Evolutionary conservation across 805 yeast genomes (phyloP), one percentile per base, ranked within the genome.

Genomic region (Wickerhamiella occidentalis): DNA sequence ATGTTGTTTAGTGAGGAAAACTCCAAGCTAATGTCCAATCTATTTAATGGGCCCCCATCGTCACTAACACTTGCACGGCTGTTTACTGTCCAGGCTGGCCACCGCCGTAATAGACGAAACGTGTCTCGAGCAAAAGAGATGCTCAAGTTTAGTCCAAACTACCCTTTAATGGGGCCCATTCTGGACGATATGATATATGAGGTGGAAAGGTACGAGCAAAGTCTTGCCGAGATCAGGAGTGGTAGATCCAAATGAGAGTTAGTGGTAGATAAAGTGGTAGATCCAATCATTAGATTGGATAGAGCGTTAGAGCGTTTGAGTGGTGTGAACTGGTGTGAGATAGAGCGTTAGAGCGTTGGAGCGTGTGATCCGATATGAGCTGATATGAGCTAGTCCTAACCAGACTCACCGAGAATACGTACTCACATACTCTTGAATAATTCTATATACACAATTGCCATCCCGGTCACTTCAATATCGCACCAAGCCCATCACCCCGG

Each of bases 31-130:
- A 13, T 21, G 17, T 6, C 51, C 47, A 41, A 49, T n/a, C 40
- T 56, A 17, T 48, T 53, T n/a, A 53, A 57, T 17, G 18, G 48
- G 1, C 51, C 57, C 11, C 22, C 21, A 4, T 35, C 53, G 13
- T 48, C 57, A 3, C 40, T 60, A 38, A 59, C 63, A 11, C 51
- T 53, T n/a, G 55, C 56, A 9, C 49, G 62, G 7, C 59, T 60
- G 51, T 51, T 52, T 18, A 52, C 59, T 6, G 47, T 59, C 15
- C 62, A 61, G 47, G 49, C 47, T 2, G 60, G 58, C 22, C 63
- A 58, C 40, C 15, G 58, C 9, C 63, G 63, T 8, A 53, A 55
- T 37, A 36, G 49, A 17, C 35, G 28, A 22, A 57, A 58, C 33
- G 41, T 30, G 21, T 38, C 42, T 21, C 53, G 57, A 3, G 53